Evolutionary conservation across 129 eudicot species (phyloP).

Genomic region (Flaveria trinervia): DNA sequence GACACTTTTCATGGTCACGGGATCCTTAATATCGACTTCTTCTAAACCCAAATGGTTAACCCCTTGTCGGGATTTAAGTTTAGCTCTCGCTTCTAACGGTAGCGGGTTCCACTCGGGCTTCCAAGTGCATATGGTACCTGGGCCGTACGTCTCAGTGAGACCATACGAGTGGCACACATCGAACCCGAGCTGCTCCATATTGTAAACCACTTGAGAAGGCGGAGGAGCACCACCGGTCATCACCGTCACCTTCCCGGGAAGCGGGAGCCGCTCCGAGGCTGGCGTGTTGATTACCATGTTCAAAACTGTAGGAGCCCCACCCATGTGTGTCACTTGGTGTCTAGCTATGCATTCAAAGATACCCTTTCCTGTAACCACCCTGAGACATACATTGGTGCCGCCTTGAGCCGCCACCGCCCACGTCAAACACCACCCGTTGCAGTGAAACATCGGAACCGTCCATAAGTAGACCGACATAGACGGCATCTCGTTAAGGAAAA

Average conservation of each 20-base stretch:
- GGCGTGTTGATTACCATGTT: constrained; percentile 54
- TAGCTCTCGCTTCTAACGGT: constrained; percentile 43
- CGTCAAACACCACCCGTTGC: constrained; percentile 63
- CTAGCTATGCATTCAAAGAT: constrained; percentile 35
- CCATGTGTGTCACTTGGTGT: constrained; percentile 50
- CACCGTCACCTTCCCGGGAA: constrained; percentile 43
- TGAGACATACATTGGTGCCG: constrained; percentile 55
- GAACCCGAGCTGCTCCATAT: constrained; percentile 54
- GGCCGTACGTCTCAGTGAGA: constrained; percentile 56
- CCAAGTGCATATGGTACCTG: constrained; percentile 51
- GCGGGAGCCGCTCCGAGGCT: constrained; percentile 27
- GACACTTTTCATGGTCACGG: constrained; percentile 47
- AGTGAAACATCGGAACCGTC: constrained; percentile 64
- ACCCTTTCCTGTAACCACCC: constrained; percentile 42
- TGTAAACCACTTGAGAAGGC: constrained; percentile 46
- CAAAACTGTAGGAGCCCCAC: constrained; percentile 57
- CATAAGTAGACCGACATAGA: constrained; percentile 55
- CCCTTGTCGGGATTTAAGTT: constrained; percentile 56
- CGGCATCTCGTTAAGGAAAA: constrained; percentile 45
- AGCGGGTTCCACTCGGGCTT: constrained; percentile 57
- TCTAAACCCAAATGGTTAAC: constrained; percentile 47
- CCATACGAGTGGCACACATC: constrained; percentile 46
- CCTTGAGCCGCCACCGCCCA: constrained; percentile 65
- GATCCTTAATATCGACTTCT: constrained; percentile 37
- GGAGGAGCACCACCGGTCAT: constrained; percentile 63